These are phyloP conservation scores for Tetracladium setigerum DNA, from an alignment of 495 filamentous ascomycete genomes.

Conservation along the genomic window DNA sequence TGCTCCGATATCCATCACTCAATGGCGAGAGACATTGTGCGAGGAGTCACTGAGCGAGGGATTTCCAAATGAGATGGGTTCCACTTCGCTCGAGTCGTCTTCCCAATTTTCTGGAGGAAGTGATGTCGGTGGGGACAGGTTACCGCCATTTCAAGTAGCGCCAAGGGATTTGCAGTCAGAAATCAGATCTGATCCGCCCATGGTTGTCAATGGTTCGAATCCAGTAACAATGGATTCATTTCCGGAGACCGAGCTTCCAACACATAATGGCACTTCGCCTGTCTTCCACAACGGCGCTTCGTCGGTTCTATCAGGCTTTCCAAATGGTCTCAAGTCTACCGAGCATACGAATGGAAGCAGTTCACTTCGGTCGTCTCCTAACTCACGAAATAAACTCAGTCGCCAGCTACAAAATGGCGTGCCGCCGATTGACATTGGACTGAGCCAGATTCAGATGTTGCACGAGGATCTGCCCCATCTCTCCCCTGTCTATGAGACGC, in stretches of 20 bases:
- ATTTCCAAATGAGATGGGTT: conserved; percentile 8
- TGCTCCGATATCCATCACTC: conserved; percentile 14
- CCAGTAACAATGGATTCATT: conserved; percentile 1
- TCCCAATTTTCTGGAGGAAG: conserved; percentile 12
- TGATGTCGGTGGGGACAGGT: conserved; percentile 9
- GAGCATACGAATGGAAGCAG: conserved; percentile 8
- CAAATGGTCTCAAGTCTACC: conserved; percentile 7
- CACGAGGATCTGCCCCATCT: conserved; percentile 30
- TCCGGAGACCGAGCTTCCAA: too few relatives aligned
- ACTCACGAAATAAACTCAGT: conserved; percentile 9
- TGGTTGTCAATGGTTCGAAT: conserved; percentile 20
- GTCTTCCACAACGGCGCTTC: background rate
- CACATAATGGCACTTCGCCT: background rate
- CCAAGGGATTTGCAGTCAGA: conserved; percentile 11
- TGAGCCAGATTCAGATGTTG: conserved; percentile 11
- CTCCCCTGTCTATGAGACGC: conserved; percentile 47
- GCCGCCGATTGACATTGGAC: conserved; percentile 21
- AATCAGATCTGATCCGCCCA: conserved; percentile 3
- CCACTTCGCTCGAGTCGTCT: conserved; percentile 15
- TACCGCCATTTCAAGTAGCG: conserved; percentile 6
- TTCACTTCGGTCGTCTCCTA: conserved; percentile 16
- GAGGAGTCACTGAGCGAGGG: conserved; percentile 12
- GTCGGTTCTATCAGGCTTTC: background rate
- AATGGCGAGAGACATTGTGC: conserved; percentile 14
- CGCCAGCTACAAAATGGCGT: conserved; percentile 20